A percentile compares a stretch with the other conserved stretches of the same genome.
phyloP scores from a whole-genome alignment of 2,329 filamentous ascomycete genomes.

The Fusarium longipes region DNA sequence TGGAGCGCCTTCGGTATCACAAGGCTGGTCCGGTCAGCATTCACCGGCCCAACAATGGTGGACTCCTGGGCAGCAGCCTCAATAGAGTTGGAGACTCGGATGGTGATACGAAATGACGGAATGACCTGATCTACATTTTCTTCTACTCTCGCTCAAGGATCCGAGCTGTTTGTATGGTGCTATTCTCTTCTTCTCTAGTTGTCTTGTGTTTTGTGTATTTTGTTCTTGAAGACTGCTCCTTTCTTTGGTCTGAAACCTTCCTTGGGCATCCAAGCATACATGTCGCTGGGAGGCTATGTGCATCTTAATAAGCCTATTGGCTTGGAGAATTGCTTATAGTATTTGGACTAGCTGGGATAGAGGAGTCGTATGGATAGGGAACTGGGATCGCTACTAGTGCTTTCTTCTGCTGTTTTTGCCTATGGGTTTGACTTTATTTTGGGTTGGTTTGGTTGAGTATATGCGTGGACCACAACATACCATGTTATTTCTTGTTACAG shows the following conservation, averaged over 20 bases:
- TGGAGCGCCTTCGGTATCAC: slow-evolving; percentile 61
- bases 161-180: slow-evolving; percentile 22
- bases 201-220: slow-evolving; percentile 25
- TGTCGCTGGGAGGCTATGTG: slow-evolving; percentile 52
- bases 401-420: not conserved
- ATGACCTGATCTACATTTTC: slow-evolving; percentile 36
- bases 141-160: slow-evolving; percentile 26
- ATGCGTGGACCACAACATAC: slow-evolving; percentile 35
- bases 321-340: slow-evolving; percentile 50
- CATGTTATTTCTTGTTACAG: slow-evolving; percentile 35
- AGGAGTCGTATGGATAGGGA: slow-evolving; percentile 51
- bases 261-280: slow-evolving; percentile 54
- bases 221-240: slow-evolving; percentile 36
- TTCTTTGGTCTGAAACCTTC: slow-evolving; percentile 45
- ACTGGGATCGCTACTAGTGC: slow-evolving; percentile 32
- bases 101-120: slow-evolving; percentile 39
- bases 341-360: slow-evolving; percentile 53
- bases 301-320: slow-evolving; percentile 46
- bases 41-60: slow-evolving; percentile 71
- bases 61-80: slow-evolving; percentile 62
- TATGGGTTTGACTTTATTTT: slow-evolving; percentile 19
- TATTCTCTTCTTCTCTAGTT: slow-evolving; percentile 15
- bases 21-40: slow-evolving; percentile 69
- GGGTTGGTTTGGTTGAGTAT: slow-evolving; percentile 16
- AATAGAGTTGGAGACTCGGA: slow-evolving; percentile 37